Conservation (phyloP, 1,284 basidiomycete species). For the Fomitopsis pinicola region DNA sequence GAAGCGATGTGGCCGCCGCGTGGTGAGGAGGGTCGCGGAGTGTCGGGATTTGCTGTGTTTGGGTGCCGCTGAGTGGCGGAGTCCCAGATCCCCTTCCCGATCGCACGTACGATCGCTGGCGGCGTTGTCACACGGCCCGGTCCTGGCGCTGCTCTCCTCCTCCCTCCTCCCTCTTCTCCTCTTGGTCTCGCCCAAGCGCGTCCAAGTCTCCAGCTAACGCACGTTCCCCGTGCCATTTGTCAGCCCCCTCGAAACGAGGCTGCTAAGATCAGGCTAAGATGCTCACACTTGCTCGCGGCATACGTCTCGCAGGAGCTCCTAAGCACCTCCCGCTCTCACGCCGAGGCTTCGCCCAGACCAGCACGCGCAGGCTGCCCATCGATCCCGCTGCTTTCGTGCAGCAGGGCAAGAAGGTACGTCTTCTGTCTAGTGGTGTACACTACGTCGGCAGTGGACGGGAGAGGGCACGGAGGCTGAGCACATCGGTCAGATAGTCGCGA, state of each 20-base stretch:
- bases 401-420: constrained; percentile 42
- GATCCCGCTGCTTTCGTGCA: constrained; percentile 39
- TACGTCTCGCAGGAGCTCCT: background rate
- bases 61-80: background rate
- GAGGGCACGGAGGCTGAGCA: background rate
- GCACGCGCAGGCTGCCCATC: constrained; percentile 19
- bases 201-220: background rate
- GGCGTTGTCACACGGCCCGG: background rate
- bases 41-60: background rate
- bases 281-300: background rate
- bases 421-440: background rate
- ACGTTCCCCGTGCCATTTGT: background rate
- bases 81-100: background rate
- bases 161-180: background rate
- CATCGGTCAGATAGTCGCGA: constrained; percentile 73
- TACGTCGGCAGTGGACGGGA: background rate
- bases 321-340: background rate
- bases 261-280: background rate
- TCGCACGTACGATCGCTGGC: background rate
- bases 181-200: background rate
- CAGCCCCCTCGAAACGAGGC: background rate
- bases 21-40: background rate
- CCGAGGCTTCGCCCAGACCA: constrained; percentile 15
- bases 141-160: background rate
- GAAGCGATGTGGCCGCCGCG: too few species aligned